Base-by-base conservation (phyloP, 2,329 filamentous ascomycete genomes). In the Aspergillus fumigatus region DNA sequence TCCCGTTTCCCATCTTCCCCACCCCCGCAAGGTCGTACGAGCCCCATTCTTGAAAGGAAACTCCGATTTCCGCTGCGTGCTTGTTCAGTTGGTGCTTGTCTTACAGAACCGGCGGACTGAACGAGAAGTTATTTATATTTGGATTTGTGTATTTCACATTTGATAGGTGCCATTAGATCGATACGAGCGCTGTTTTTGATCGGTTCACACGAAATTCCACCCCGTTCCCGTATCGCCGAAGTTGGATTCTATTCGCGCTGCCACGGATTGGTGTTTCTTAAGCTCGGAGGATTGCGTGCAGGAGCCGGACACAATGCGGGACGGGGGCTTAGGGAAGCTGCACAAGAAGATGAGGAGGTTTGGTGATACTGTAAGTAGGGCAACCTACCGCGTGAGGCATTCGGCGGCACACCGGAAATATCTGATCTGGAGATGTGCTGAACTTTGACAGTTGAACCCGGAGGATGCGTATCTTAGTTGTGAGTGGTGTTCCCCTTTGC, bases 401-500 rank as follows among this genome's bases (percentile, higher is more conserved):
- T 19, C 9, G 19, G 43, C 19, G 35, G 38, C 17, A 53, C n/a
- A 21, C 48, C 29, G 10, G 38, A 48, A 32, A 26, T 25, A 25
- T 45, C 17, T 48, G 51, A 38, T 43, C 25, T 26, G 29, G n/a
- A 26, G 50, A 10, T 45, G 49, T 57, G 54, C 66, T 71, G 56
- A 68, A 68, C 52, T 57, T 38, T 52, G 41, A 53, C 63, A 75
- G 77, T 65, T 85, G 61, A 76, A 77, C 53, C 85, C 86, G 14
- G 86, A 89, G 62, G 86, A 88, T 74, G 82, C 85, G 38, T 89
- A 88, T 73, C 75, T 90, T 59, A 87, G 83, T 69, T 89, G 87
- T 88, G 72, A 83, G 85, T 81, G 43, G 48, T 43, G 45, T 50
- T 23, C n/a, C 19, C 56, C 40, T 49, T 41, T 29, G 41, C n/a